Evolutionary conservation across 1,284 basidiomycete species (phyloP), one percentile per base, ranked within the genome.

Genomic region (Cutaneotrichosporon cyanovorans): DNA sequence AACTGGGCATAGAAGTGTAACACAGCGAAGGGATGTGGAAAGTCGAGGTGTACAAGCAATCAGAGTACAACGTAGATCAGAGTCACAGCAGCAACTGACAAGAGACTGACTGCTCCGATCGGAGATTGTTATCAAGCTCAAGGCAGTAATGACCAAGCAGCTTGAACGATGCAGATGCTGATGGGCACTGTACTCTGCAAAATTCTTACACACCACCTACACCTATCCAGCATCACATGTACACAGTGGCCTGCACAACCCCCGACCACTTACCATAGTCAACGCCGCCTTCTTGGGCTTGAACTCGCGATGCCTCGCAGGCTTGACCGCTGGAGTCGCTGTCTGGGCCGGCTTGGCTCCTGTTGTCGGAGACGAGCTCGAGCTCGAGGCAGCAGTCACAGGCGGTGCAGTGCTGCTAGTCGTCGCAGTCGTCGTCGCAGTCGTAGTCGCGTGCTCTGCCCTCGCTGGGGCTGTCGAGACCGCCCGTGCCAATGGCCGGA

Each of bases 261-360:
- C n/a, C n/a, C n/a, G n/a, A n/a, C n/a, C n/a, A 79, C 85, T 64
- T 60, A 91, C 89, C 57, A 95, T 81, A 2, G 79, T 77, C 44
- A 93, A 76, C 2, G 87, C 87, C 11, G 85, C 87, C 72, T 89
- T 92, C 56, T 80, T 80, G 0, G 87, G 76, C 50, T 81, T 78
- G 53, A 90, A 52, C 44, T 57, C 51, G 37, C 62, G 55, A 45
- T 57, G 49, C 25, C 53, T 39, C 8, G 51, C 32, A 7, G 37
- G 35, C 35, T 48, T 42, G 14, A 46, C 41, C 19, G 43, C 44
- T 11, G 22, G n/a, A 12, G 51, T 35, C 5, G 42, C 19, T 14
- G 49, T 14, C 6, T 9, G 37, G 18, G 16, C 44, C 5, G 18
- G 47, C 25, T 28, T 42, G 10, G 42, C 21, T 14, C 37, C 45